phyloP scores from a whole-genome alignment of 2,329 filamentous ascomycete species.

The Fusarium sp. region DNA sequence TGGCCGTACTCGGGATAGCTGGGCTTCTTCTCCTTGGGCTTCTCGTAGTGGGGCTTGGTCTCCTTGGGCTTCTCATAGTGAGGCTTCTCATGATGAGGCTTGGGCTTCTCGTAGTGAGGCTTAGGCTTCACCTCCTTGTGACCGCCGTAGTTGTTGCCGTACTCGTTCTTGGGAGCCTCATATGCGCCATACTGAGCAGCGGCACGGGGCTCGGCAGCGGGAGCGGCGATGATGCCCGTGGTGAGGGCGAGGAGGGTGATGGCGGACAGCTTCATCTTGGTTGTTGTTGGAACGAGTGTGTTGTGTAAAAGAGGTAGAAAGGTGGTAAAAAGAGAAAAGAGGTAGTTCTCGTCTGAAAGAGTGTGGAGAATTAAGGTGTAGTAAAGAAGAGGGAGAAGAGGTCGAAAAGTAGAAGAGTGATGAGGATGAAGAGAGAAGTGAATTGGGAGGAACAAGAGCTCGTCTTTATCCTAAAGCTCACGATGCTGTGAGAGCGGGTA shows the following conservation, averaged over 20 bases:
- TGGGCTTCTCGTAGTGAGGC: background rate
- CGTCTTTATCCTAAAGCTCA: background rate
- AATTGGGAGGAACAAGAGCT: background rate
- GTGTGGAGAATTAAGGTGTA: background rate
- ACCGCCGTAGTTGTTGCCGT: background rate
- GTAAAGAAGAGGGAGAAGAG: too few relatives aligned
- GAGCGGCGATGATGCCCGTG: slow-evolving; percentile 16
- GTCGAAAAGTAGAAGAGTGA: background rate
- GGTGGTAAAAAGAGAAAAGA: background rate
- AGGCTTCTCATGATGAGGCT: background rate
- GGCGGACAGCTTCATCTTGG: slow-evolving; percentile 29
- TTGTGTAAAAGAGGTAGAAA: background rate
- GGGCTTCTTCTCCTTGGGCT: background rate
- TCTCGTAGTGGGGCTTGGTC: background rate
- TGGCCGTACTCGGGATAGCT: too few relatives aligned
- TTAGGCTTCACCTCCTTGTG: background rate
- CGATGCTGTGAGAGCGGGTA: background rate
- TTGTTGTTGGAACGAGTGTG: background rate
- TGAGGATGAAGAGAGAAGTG: background rate
- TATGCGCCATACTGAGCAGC: background rate
- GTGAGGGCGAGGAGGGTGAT: slow-evolving; percentile 18
- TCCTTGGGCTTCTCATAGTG: background rate
- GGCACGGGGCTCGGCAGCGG: slow-evolving; percentile 2
- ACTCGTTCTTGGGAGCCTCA: slow-evolving; percentile 4
- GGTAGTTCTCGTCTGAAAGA: background rate